Evolutionary conservation across 495 filamentous ascomycete species (phyloP), one percentile per base, ranked within the genome.

Genomic region (Trichocladium antarcticum): DNA sequence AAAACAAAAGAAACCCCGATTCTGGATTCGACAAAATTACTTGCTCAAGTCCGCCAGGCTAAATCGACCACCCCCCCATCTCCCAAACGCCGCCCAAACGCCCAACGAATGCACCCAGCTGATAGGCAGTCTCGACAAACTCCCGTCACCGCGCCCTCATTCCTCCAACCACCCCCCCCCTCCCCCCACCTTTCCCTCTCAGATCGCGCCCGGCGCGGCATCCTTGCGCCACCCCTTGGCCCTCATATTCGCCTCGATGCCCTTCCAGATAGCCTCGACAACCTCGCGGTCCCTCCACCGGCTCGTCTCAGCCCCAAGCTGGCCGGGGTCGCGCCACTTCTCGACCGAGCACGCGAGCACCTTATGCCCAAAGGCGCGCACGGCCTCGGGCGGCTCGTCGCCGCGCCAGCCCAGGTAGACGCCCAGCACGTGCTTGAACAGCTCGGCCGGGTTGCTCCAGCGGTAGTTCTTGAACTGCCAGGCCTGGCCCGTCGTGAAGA

Each of bases 381-480:
- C 83, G 21, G 75, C 74, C 20, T 79, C 74, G 0, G 93, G 93
- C 6, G 80, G 68, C 50, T 81, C 74, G 57, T 99, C 93, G 6
- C 87, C 89, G 34, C 84, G 74, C 87, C 86, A 96, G 3, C 92
- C 92, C 21, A 97, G 81, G 60, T 90, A 93, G 37, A 97, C 71
- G 41, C 92, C 92, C 12, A 84, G 73, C 16, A 85, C 82, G 54
- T 95, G 84, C 51, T 79, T 76, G 68, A 99, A 99, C 27, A 99
- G 74, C 53, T 97, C 92, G 3, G 78, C 69, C 5, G 93, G 86
- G 21, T 87, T 80, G 50, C 83, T 82, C 89, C 92, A 97, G 69
- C 92, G 93, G 76, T 97, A 99, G 39, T 81, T 83, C 68, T 95
- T 94, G 70, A 97, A 99, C 66, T 99, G 92, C 92, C 92, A 99